Percentiles rank a stretch among this genome's conserved stretches.
phyloP scores from a whole-genome alignment of 495 filamentous ascomycete genomes.

The Talaromyces ruber region DNA sequence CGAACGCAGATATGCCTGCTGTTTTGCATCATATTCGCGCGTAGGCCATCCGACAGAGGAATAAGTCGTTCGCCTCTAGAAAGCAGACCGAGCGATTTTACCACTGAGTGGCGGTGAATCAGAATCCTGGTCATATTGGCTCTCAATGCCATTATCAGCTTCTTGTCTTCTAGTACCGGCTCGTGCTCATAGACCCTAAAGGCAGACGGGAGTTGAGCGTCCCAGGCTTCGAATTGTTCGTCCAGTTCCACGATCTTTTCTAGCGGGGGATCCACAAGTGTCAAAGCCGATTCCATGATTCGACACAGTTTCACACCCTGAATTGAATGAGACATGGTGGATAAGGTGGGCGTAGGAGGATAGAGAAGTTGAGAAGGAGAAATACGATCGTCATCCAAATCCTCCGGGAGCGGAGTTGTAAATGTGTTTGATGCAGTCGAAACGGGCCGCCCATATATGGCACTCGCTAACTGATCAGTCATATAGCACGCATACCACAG shows the following conservation, averaged over 20 bases:
- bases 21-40: conserved; percentile 7
- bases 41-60: neutral
- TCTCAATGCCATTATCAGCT: conserved; percentile 3
- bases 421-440: conserved; percentile 4
- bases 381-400: conserved; percentile 6
- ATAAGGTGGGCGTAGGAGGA: conserved; percentile 1
- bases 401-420: conserved; percentile 4
- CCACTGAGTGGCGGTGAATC: conserved; percentile 1
- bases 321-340: neutral
- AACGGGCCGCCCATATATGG: conserved; percentile 5
- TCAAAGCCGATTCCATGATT: conserved; percentile 1
- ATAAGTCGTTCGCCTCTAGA: neutral
- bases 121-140: conserved; percentile 5
- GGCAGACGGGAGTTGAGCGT: neutral
- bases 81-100: conserved; percentile 1
- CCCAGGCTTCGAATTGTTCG: conserved; percentile 4
- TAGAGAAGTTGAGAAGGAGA: conserved; percentile 1
- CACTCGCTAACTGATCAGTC: conserved; percentile 3
- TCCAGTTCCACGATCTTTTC: conserved; percentile 6
- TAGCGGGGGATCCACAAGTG: conserved; percentile 1
- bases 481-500: conserved; percentile 18
- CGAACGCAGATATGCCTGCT: conserved; percentile 6
- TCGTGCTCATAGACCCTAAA: neutral
- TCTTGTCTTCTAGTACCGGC: neutral
- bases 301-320: neutral